Evolutionary conservation across 2,329 filamentous ascomycete species (phyloP).

Genomic region (Sporothrix pseudoabietina): DNA sequence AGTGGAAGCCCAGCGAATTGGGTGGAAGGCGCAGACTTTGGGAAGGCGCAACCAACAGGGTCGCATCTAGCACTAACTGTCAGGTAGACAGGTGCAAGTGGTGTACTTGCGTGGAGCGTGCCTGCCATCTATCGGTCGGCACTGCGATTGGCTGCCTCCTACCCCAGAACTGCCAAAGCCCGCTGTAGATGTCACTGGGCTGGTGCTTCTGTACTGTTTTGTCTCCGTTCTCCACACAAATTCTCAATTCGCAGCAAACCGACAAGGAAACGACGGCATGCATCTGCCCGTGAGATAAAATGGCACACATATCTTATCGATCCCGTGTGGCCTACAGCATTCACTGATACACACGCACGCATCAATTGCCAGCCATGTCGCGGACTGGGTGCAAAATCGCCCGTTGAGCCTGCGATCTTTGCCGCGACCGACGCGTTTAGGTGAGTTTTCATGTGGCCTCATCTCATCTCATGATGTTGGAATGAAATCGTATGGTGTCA

Average conservation of each 20-base stretch:
- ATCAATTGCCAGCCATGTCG: constrained; percentile 23
- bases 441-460: not conserved
- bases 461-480: not conserved
- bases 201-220: not conserved
- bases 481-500: not conserved
- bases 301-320: constrained; percentile 1
- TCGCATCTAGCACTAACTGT: not conserved
- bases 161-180: not conserved
- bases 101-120: not conserved
- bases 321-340: not conserved
- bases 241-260: not conserved
- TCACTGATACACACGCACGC: not conserved
- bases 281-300: not conserved
- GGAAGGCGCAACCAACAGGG: constrained; percentile 4
- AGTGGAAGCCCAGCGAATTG: constrained; percentile 29
- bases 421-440: constrained; percentile 34
- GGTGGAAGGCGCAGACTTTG: constrained; percentile 26
- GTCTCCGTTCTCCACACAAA: constrained; percentile 13
- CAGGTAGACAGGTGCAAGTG: constrained; percentile 10
- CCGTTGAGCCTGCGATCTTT: constrained; percentile 36
- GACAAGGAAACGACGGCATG: not conserved
- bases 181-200: not conserved
- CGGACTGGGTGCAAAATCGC: constrained; percentile 32
- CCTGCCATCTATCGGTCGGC: not conserved
- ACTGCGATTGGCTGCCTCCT: constrained; percentile 1